Conservation (phyloP, 805 yeast species). For the Lachancea cidri region DNA sequence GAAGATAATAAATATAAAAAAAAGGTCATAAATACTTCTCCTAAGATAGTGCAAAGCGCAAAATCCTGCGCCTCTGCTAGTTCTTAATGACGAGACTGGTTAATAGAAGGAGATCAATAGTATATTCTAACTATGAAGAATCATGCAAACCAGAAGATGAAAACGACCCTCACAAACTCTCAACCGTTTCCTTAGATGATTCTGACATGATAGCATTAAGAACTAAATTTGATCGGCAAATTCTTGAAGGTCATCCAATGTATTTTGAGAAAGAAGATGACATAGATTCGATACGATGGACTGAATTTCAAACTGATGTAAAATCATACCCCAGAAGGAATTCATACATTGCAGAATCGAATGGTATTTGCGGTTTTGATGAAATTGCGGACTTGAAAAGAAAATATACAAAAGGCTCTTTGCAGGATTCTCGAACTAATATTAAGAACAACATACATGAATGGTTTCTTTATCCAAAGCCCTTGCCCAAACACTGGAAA, state of each 20-base stretch:
- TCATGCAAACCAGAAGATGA: background rate
- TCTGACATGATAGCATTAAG: constrained; percentile 27
- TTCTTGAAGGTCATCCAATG: constrained; percentile 32
- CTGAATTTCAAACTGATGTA: background rate
- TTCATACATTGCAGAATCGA: constrained; percentile 6
- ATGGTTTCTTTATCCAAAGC: constrained; percentile 85
- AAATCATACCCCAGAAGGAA: background rate
- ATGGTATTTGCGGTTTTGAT: constrained; percentile 12
- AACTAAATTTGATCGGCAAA: constrained; percentile 30
- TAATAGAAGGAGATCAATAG: background rate
- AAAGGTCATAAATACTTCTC: too few species aligned
- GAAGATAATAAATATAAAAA: too few species aligned
- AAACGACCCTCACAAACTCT: constrained; percentile 2
- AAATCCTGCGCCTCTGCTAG: too few species aligned
- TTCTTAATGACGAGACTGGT: background rate
- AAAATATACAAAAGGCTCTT: constrained; percentile 56
- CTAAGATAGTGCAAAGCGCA: too few species aligned
- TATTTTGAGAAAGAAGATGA: constrained; percentile 19
- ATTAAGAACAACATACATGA: constrained; percentile 57
- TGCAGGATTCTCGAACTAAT: constrained; percentile 64
- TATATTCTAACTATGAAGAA: background rate
- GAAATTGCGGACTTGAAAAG: constrained; percentile 48
- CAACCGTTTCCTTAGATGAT: constrained; percentile 26
- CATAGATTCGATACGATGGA: constrained; percentile 4
- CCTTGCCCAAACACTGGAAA: constrained; percentile 44